Conservation (phyloP, 352 stramenopile genomes). For the Phytophthora lateralis region DNA sequence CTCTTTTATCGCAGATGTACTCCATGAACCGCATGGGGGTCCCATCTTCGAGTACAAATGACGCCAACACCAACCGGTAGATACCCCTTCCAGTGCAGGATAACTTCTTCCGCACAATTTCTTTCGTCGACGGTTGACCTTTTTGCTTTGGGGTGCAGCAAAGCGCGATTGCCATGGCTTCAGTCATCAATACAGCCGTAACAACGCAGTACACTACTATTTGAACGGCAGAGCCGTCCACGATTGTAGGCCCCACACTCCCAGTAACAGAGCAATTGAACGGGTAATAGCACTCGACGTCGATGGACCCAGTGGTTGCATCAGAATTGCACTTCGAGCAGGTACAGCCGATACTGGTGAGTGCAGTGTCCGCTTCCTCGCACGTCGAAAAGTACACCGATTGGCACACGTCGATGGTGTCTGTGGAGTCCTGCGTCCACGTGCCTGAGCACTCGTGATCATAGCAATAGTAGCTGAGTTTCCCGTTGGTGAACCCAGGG, state of each 20-base stretch:
- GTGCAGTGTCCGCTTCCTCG: not conserved
- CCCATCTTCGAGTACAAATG: constrained; percentile 15
- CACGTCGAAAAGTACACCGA: not conserved
- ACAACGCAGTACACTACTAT: not conserved
- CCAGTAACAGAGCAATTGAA: not conserved
- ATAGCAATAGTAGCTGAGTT: not conserved
- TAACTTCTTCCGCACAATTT: not conserved
- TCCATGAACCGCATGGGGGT: constrained; percentile 12
- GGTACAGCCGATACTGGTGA: not conserved
- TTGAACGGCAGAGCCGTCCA: not conserved
- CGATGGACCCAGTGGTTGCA: not conserved
- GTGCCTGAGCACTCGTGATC: not conserved
- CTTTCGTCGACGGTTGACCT: not conserved
- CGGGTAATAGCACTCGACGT: not conserved
- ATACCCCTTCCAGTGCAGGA: not conserved
- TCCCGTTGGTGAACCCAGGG: not conserved
- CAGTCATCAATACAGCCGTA: not conserved
- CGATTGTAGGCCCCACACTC: not conserved
- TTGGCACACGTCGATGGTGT: not conserved
- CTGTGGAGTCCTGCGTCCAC: not conserved
- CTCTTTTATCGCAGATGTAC: constrained; percentile 21
- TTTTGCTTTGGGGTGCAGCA: not conserved
- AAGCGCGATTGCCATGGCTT: not conserved
- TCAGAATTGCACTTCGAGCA: not conserved
- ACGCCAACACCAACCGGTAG: not conserved